Evolutionary conservation across 2,329 filamentous ascomycete species (phyloP).

Genomic region (Rhytidhysteron rufulum): DNA sequence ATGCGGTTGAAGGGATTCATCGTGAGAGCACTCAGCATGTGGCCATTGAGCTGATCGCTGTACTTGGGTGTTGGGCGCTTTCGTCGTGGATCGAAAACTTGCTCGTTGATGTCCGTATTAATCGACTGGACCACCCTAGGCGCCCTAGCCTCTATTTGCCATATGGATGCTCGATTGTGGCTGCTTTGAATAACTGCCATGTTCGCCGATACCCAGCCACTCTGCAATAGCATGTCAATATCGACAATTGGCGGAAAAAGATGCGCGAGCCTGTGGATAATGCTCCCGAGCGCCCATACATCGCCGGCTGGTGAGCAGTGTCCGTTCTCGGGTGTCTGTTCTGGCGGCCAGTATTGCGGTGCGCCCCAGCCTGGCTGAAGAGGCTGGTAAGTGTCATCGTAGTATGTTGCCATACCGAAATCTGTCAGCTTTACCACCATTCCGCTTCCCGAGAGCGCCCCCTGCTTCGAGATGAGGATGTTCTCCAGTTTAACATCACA

Average conservation of each 20-base stretch:
- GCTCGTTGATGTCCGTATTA: neutral
- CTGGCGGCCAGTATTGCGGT: slow-evolving; percentile 15
- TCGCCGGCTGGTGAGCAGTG: slow-evolving; percentile 12
- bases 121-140: neutral
- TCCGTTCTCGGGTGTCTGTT: slow-evolving; percentile 15
- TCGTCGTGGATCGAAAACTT: neutral
- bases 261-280: slow-evolving; percentile 21
- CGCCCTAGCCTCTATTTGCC: neutral
- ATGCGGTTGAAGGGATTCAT: too few species aligned
- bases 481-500: slow-evolving; percentile 95
- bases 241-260: neutral
- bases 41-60: neutral
- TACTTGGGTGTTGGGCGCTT: neutral
- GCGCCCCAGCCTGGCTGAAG: slow-evolving; percentile 6
- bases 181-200: neutral
- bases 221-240: neutral
- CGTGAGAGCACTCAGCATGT: neutral
- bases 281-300: slow-evolving; percentile 22
- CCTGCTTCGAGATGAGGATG: slow-evolving; percentile 59
- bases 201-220: neutral
- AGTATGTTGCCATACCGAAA: slow-evolving; percentile 62
- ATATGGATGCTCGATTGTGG: neutral
- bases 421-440: slow-evolving; percentile 62
- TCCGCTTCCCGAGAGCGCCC: neutral
- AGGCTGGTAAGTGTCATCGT: slow-evolving; percentile 30